Percentiles rank a stretch among this genome's conserved stretches.
Evolutionary conservation across 768 basidiomycete genomes (phyloP).

Genomic region (Collybia sp.): DNA sequence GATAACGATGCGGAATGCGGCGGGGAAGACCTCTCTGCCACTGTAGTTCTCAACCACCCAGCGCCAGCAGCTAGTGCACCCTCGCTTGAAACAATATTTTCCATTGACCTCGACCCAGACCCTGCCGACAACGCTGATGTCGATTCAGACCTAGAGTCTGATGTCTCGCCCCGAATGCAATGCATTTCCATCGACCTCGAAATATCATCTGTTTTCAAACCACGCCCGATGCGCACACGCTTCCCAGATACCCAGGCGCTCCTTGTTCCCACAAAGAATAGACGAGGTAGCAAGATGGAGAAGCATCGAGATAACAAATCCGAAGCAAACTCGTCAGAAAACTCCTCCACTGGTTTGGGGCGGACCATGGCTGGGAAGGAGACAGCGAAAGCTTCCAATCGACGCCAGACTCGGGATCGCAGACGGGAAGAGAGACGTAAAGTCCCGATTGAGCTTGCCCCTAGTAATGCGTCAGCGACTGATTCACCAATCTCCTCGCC

Average conservation of each 20-base stretch:
- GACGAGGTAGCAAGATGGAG: conserved; percentile 22
- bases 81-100: conserved; percentile 33
- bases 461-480: conserved; percentile 1
- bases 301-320: conserved; percentile 26
- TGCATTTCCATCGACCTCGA: conserved; percentile 53
- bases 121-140: conserved; percentile 23
- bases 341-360: too few relatives aligned
- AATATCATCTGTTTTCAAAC: conserved; percentile 70
- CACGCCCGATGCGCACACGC: conserved; percentile 52
- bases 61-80: conserved; percentile 12
- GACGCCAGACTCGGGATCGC: conserved; percentile 45
- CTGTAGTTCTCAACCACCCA: conserved; percentile 22
- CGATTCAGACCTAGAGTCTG: conserved; percentile 16
- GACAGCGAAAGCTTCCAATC: conserved; percentile 26
- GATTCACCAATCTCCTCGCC: not conserved
- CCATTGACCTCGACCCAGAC: conserved; percentile 44
- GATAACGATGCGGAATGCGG: conserved; percentile 30
- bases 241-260: conserved; percentile 24
- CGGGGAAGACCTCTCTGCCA: conserved; percentile 22
- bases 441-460: conserved; percentile 25
- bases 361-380: not conserved
- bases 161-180: conserved; percentile 5
- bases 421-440: conserved; percentile 43
- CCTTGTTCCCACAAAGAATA: conserved; percentile 28
- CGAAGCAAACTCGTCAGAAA: conserved; percentile 4